phyloP scores from a whole-genome alignment of 2,329 filamentous ascomycete genomes.

The Xylaria sp. region DNA sequence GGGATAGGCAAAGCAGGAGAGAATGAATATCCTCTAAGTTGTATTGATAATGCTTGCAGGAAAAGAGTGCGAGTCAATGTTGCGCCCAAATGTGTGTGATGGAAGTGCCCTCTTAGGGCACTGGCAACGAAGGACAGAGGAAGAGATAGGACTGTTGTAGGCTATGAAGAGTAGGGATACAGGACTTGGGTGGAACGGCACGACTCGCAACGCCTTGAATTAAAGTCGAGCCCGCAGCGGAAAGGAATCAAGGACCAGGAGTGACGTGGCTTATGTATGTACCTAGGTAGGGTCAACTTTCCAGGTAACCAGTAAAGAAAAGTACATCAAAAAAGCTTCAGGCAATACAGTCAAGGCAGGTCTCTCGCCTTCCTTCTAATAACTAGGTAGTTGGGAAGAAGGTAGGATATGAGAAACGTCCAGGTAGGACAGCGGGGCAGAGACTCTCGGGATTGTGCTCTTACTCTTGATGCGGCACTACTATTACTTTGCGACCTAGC shows the following conservation, averaged over 20 bases:
- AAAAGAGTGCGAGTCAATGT: constrained; percentile 7
- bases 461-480: background rate
- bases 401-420: background rate
- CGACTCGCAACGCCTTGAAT: constrained; percentile 2
- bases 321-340: background rate
- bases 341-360: background rate
- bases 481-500: background rate
- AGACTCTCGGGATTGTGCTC: background rate
- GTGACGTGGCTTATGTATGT: background rate
- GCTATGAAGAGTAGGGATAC: constrained; percentile 5
- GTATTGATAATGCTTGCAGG: constrained; percentile 16
- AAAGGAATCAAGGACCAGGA: background rate
- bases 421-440: background rate
- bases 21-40: constrained; percentile 13
- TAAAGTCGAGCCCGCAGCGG: constrained; percentile 9
- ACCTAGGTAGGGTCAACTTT: background rate
- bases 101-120: constrained; percentile 17
- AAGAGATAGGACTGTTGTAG: constrained; percentile 8
- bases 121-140: constrained; percentile 5
- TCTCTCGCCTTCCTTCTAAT: background rate
- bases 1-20: background rate
- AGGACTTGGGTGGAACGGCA: background rate
- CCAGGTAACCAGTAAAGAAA: background rate
- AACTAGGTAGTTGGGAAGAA: background rate
- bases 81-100: constrained; percentile 7